phyloP scores from a whole-genome alignment of 2,329 filamentous ascomycete genomes.

The Alternaria sp. region DNA sequence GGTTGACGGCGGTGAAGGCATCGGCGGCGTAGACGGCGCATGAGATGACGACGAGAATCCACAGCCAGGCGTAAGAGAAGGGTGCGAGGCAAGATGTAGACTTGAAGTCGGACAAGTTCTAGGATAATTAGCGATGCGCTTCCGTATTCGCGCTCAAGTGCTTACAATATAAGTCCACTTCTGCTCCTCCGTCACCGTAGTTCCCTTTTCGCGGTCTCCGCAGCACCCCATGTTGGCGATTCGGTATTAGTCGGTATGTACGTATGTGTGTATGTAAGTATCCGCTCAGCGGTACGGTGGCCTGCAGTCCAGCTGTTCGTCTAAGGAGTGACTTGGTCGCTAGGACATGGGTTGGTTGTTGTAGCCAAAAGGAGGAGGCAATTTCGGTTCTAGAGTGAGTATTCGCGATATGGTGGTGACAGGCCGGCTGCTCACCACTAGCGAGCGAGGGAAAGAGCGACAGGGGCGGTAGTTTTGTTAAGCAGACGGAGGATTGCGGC shows the following conservation, averaged over 20 bases:
- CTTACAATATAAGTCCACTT: constrained; percentile 92
- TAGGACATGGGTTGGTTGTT: constrained; percentile 33
- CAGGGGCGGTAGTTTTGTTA: constrained; percentile 32
- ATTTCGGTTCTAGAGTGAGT: constrained; percentile 15
- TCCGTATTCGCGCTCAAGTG: constrained; percentile 12
- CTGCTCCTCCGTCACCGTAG: constrained; percentile 53
- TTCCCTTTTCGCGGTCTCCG: constrained; percentile 47
- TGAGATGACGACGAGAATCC: constrained; percentile 78
- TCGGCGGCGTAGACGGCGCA: constrained; percentile 87
- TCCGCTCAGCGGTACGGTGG: constrained; percentile 44
- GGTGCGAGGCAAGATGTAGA: constrained; percentile 77
- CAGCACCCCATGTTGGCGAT: constrained; percentile 45
- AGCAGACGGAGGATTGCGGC: constrained; percentile 20
- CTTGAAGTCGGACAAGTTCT: constrained; percentile 76
- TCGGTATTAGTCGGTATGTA: constrained; percentile 36
- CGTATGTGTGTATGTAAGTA: constrained; percentile 22
- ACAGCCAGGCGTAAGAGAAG: constrained; percentile 85
- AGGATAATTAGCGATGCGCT: constrained; percentile 27
- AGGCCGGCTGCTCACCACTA: constrained; percentile 49
- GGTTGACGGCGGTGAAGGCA: constrained; percentile 89
- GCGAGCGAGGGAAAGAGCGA: constrained; percentile 36
- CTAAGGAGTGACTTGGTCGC: constrained; percentile 39
- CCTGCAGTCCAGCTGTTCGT: constrained; percentile 47
- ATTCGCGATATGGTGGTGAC: constrained; percentile 38
- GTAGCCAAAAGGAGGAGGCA: constrained; percentile 1